Evolutionary conservation across 176 grass and related monocot genomes (phyloP), one percentile per base, ranked within the genome.

Genomic region (Juncus inflexus): DNA sequence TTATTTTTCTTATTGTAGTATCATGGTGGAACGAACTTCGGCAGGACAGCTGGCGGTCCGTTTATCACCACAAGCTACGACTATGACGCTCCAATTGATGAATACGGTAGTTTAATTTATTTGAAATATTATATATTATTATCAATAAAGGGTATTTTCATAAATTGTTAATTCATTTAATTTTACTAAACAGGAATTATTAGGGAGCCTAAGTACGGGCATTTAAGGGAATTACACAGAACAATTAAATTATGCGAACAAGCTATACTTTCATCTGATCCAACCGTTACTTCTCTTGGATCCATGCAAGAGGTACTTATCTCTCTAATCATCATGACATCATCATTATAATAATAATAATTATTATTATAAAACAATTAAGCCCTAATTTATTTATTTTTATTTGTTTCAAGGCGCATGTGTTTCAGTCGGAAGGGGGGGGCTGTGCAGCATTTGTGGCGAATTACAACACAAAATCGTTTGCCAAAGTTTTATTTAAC

Each of bases 1-100:
- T 47, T 6, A 0, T 73, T 73, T 77, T 62, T 12, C 10, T 75
- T 41, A 10, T 77, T 68, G 43, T 64, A 99, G 95, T 99, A 99
- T 73, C 95, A 99, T 12, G 95, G 95, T n/a, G 95, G 95, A 86
- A 99, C 95, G 60, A 99, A 99, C 73, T 99, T 99, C 60, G 95
- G 83, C 10, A 87, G 95, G 52, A 99, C 89, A 12, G 89, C 95
- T 70, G 95, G 95, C 50, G 95, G 95, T 54, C 95, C 95, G n/a
- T 99, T 99, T 47, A 90, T 99, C 50, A 99, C 95, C 62, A 99
- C 95, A 6, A 99, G 95, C 78, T 99, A 99, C 60, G 95, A 99
- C 72, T 99, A 99, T 76, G 95, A 99, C 57, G 95, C 95, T 74
- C 95, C 95, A 73, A 86, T 99, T 71, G 95, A 99, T 84, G 95